These are phyloP conservation scores for Aspergillus floridensis DNA, from an alignment of 2,329 filamentous ascomycete genomes.

Conservation along the genomic window DNA sequence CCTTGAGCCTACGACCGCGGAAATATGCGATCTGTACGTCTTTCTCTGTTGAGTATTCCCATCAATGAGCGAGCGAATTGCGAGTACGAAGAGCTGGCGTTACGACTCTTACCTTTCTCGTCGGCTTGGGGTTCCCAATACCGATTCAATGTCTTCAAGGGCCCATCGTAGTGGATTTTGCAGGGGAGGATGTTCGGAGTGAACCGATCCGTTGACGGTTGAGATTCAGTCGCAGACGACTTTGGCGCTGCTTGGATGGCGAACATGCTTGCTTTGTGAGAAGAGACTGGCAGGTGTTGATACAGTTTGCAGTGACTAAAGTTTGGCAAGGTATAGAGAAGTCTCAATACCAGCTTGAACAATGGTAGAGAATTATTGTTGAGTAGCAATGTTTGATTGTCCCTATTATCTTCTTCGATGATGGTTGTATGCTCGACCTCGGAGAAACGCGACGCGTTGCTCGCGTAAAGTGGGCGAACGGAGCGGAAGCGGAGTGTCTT, in stretches of 20 bases:
- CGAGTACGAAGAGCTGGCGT: neutral
- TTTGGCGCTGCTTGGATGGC: constrained; percentile 32
- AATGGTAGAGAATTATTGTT: neutral
- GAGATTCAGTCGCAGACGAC: constrained; percentile 17
- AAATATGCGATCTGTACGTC: constrained; percentile 62
- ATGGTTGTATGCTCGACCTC: constrained; percentile 5
- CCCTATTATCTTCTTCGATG: neutral
- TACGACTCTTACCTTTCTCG: constrained; percentile 37
- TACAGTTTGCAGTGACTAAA: neutral
- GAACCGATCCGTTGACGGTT: constrained; percentile 36
- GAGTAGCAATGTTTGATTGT: neutral
- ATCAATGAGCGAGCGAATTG: constrained; percentile 3
- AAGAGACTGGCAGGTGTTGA: neutral
- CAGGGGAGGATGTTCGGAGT: constrained; percentile 76
- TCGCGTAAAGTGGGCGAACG: constrained; percentile 29
- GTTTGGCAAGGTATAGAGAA: neutral
- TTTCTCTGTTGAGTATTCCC: constrained; percentile 14
- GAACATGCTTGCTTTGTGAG: constrained; percentile 28
- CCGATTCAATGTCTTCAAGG: constrained; percentile 59
- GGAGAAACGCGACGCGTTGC: constrained; percentile 30
- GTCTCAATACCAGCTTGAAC: neutral
- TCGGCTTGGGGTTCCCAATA: constrained; percentile 67
- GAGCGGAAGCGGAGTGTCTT: neutral
- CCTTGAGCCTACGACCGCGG: constrained; percentile 75
- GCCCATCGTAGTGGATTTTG: constrained; percentile 73